A percentile compares a stretch with the other conserved stretches of the same genome.
These are phyloP conservation scores for Pelargonium myrrhifolium DNA, from an alignment of 441 rosid genomes.

Conservation along the genomic window DNA sequence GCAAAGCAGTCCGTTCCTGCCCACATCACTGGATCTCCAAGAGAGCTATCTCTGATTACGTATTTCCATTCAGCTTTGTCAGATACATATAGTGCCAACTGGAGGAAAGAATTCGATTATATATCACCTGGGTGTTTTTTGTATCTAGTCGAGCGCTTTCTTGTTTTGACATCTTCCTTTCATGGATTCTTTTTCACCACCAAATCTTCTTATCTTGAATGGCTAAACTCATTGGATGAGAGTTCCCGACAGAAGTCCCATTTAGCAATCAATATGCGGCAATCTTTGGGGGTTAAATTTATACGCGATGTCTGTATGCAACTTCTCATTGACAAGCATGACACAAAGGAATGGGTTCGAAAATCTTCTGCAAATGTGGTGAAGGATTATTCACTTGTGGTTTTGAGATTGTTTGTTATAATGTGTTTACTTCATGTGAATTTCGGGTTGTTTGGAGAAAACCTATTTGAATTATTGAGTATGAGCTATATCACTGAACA, in stretches of 20 bases:
- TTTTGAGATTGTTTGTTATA: slow-evolving; percentile 32
- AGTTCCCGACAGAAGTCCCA: background rate
- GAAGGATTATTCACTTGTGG: slow-evolving; percentile 19
- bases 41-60: background rate
- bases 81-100: slow-evolving; percentile 30
- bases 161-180: slow-evolving; percentile 21
- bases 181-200: slow-evolving; percentile 24
- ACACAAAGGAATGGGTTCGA: slow-evolving; percentile 30
- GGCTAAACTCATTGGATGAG: slow-evolving; percentile 21
- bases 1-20: background rate
- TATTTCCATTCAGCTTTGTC: slow-evolving; percentile 25
- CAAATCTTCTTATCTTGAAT: slow-evolving; percentile 32
- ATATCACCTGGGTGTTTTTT: slow-evolving; percentile 37
- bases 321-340: slow-evolving; percentile 17
- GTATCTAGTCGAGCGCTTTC: slow-evolving; percentile 35
- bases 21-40: background rate
- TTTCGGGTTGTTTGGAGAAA: slow-evolving; percentile 15
- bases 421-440: slow-evolving; percentile 31
- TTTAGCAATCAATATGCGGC: background rate
- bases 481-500: slow-evolving; percentile 12
- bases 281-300: slow-evolving; percentile 2
- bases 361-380: slow-evolving; percentile 11
- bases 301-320: slow-evolving; percentile 2
- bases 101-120: slow-evolving; percentile 27
- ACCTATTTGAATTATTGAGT: slow-evolving; percentile 21